Conservation (phyloP, 345 rosid genomes). For the Linum lewisii region DNA sequence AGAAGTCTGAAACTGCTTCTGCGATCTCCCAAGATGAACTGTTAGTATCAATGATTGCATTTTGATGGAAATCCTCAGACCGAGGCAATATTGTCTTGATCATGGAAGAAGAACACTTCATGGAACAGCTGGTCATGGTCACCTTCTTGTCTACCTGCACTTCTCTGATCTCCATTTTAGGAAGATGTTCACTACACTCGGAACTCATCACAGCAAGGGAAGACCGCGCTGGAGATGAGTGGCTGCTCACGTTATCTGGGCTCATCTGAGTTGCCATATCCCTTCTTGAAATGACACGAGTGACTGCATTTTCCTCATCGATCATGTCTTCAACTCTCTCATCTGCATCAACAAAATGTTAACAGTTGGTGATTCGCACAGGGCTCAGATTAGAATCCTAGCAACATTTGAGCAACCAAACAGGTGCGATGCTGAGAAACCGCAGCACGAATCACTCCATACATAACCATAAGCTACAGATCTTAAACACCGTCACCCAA, state of each 20-base stretch:
- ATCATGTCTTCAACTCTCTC: constrained; percentile 36
- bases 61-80: constrained; percentile 26
- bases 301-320: constrained; percentile 27
- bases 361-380: neutral
- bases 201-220: constrained; percentile 32
- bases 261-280: constrained; percentile 98
- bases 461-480: no score
- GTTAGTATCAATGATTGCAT: constrained; percentile 18
- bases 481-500: no score
- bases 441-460: no score
- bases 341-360: constrained; percentile 26
- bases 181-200: constrained; percentile 18
- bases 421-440: no score
- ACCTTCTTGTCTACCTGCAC: constrained; percentile 71
- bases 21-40: constrained; percentile 50
- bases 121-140: constrained; percentile 43
- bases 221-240: constrained; percentile 30
- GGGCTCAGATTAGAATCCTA: neutral
- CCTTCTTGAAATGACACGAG: constrained; percentile 47
- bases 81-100: constrained; percentile 36
- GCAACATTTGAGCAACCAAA: neutral
- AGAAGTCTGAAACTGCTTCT: constrained; percentile 45
- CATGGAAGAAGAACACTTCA: constrained; percentile 38
- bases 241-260: constrained; percentile 33
- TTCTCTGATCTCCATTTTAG: constrained; percentile 61